Base-by-base conservation (phyloP, 352 stramenopile genomes). In the Phytophthora sp. region DNA sequence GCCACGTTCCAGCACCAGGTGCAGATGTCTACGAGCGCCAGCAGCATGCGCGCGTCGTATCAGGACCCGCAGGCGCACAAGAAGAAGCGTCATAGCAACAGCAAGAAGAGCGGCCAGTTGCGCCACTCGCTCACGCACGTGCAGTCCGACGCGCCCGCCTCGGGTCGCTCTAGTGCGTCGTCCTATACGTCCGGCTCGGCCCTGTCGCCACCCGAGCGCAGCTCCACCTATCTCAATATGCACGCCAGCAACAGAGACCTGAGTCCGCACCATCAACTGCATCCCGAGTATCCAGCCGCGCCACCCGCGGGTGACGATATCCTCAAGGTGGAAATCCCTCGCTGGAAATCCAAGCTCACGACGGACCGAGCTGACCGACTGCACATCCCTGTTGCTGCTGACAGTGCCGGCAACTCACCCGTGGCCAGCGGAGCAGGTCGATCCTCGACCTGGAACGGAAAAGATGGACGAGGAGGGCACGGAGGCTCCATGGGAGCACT, bases 311-410 rank as follows among this genome's bases (percentile, higher is more conserved):
- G 66, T 7, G 82, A 92, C 42, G 82, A 93, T 54, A 84, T 91
- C 27, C 35, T 86, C 18, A 86, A 86, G 41, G 82, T 93, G 44
- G 84, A 93, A 61, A 93, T 93, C 57, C 84, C 84, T 7, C 64
- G 69, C 13, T 93, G 84, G 84, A 82, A 79, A 41, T 78, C 69
- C 5, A 75, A 77, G 29, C 72, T 87, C 44, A 84, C 79, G 33
- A 86, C 76, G 54, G 76, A 89, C 41, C 57, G 86, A 44, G 80
- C 69, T 16, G 73, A 78, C 35, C 47, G 79, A 20, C 24, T 79
- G 54, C 71, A 73, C 31, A 38, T 73, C 13, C 66, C 66, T 24
- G 46, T 42, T 30, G 71, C 66, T 12, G 57, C 62, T 3, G 71
- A 78, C 27, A 78, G 71, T 55, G 61, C 55, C 3, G 71, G 71